Base-by-base conservation (phyloP, 2,329 filamentous ascomycete species). In the Xylariaceae sp. region DNA sequence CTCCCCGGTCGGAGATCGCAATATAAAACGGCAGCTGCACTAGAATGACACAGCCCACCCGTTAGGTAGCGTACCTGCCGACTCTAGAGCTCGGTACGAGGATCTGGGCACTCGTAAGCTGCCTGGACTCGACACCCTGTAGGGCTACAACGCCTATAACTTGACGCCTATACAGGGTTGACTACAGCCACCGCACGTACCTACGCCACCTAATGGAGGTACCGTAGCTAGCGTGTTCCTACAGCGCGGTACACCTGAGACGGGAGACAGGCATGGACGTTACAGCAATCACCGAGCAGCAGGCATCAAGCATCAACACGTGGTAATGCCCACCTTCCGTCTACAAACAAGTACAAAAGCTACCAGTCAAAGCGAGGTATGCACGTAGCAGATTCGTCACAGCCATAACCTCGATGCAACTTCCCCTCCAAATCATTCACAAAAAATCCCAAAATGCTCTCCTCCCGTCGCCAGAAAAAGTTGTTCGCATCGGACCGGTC, bases 11-110 rank as follows among this genome's bases (percentile, higher is more conserved):
- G 37, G 11, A 42, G 49, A 45, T 50, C 54, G 60, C 57, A 53
- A 55, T 18, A 39, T 30, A 52, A 59, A 58, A 51, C 51, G 11
- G 37, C 37, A 42, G 37, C 37, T 42, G 37, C 37, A 42, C 37
- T 42, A 42, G 37, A 42, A 42, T 42, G 37, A 42, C 37, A 42
- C 37, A 42, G 37, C 37, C 37, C 37, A 42, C 37, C 11, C 11
- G 37, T 42, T 30, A 42, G 9, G 37, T 10, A 42, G 37, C 7
- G 23, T 30, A 42, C 37, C 37, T 42, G 37, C 37, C 37, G 37
- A 10, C 9, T 42, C 11, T 11, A 13, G 5, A 42, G 37, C 37
- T 11, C 8, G 8, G 37, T 10, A 13, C 11, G 11, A 13, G 37
- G 8, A 42, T 9, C 37, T 42, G 8, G 9, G 37, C 8, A 3